These are phyloP conservation scores for Paxillus involutus DNA, from an alignment of 768 basidiomycete species.

Conservation along the genomic window DNA sequence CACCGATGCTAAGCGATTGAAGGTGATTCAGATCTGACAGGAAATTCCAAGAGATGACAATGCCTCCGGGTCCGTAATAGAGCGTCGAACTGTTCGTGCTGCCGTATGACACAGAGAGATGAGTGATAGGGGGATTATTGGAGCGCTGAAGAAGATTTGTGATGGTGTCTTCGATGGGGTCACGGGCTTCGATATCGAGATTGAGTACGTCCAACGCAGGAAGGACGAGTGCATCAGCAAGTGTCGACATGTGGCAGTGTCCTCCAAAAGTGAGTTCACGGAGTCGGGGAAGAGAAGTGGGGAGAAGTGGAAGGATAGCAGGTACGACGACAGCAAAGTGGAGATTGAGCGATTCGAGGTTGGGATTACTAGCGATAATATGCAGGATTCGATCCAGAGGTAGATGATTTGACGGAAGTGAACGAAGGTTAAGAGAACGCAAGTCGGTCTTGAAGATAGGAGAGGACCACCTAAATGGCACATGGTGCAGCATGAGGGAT, in stretches of 20 bases:
- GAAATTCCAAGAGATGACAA: conserved; percentile 68
- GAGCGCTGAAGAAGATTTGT: conserved; percentile 60
- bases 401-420: conserved; percentile 61
- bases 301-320: conserved; percentile 60
- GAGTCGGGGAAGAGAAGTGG: conserved; percentile 53
- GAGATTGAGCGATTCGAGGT: conserved; percentile 55
- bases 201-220: conserved; percentile 59
- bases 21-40: conserved; percentile 59
- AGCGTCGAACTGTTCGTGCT: conserved; percentile 37
- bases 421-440: conserved; percentile 58
- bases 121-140: conserved; percentile 52
- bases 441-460: conserved; percentile 66
- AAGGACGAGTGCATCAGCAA: conserved; percentile 60
- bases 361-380: conserved; percentile 58
- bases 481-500: conserved; percentile 64
- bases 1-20: conserved; percentile 60
- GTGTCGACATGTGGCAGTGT: conserved; percentile 59
- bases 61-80: conserved; percentile 59
- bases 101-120: conserved; percentile 65
- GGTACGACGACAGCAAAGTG: conserved; percentile 62
- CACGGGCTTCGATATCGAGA: conserved; percentile 73
- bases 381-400: conserved; percentile 69
- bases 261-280: conserved; percentile 62
- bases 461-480: conserved; percentile 77
- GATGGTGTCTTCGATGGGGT: conserved; percentile 73